Evolutionary conservation across 2,329 filamentous ascomycete species (phyloP).

Genomic region (Monosporascus cannonballus): DNA sequence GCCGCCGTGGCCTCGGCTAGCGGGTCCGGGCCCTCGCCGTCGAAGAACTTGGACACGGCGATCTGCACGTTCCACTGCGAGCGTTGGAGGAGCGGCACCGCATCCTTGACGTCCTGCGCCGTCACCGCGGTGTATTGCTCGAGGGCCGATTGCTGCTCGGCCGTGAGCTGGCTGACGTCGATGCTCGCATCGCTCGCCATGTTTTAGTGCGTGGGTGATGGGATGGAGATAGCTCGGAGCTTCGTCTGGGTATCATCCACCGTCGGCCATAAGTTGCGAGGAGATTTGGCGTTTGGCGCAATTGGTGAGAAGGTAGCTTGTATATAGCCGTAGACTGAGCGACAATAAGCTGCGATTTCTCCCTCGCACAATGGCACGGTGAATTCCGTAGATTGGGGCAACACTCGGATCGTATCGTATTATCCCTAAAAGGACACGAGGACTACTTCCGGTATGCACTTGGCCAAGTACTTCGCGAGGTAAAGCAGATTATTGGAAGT

Average conservation of each 20-base stretch:
- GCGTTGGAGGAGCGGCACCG: constrained; percentile 70
- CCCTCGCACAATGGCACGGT: too few relatives aligned
- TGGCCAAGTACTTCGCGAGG: too few relatives aligned
- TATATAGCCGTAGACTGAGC: too few relatives aligned
- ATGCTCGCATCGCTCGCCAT: constrained; percentile 41
- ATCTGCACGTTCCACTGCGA: constrained; percentile 99
- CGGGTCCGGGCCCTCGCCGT: constrained; percentile 82
- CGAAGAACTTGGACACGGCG: constrained; percentile 95
- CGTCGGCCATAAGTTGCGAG: background rate
- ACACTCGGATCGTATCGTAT: too few relatives aligned
- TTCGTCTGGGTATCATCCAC: background rate
- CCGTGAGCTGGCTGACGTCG: constrained; percentile 64
- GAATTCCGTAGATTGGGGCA: too few relatives aligned
- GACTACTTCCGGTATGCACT: too few relatives aligned
- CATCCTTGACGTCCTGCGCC: constrained; percentile 69
- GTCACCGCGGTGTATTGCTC: constrained; percentile 88
- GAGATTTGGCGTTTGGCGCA: too few relatives aligned
- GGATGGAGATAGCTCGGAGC: background rate
- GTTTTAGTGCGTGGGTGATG: constrained; percentile 8
- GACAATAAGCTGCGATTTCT: too few relatives aligned
- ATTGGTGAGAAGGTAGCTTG: too few relatives aligned
- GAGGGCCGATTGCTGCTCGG: constrained; percentile 74
- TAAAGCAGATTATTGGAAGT: too few relatives aligned
- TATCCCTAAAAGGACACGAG: too few relatives aligned
- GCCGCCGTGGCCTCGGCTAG: constrained; percentile 69